phyloP scores from a whole-genome alignment of 176 grass and related monocot genomes.

The Lolium rigidum region DNA sequence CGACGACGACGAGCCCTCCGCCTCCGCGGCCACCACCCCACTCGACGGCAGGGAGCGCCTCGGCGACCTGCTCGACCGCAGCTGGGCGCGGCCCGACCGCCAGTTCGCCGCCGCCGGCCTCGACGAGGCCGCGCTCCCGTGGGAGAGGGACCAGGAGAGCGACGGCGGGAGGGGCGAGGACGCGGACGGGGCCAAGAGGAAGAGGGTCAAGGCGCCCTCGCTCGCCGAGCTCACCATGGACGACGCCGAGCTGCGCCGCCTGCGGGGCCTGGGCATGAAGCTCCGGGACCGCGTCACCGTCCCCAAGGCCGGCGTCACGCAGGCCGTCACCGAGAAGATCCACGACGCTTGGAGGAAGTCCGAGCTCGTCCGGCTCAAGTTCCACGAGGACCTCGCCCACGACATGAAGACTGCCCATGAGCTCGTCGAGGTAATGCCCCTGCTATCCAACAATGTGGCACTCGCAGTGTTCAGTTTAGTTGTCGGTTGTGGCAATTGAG shows the following conservation, averaged over 20 bases:
- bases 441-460: constrained; percentile 7
- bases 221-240: constrained; percentile 92
- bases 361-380: constrained; percentile 89
- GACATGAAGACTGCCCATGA: constrained; percentile 95
- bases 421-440: constrained; percentile 79
- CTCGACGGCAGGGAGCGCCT: constrained; percentile 69
- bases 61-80: constrained; percentile 77
- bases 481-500: background rate
- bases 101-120: constrained; percentile 27
- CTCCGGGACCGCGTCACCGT: constrained; percentile 86
- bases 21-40: constrained; percentile 24
- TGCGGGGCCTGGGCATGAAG: constrained; percentile 67
- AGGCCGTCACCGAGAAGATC: constrained; percentile 78
- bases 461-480: background rate
- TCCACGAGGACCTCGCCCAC: constrained; percentile 84
- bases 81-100: constrained; percentile 81
- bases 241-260: constrained; percentile 78
- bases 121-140: constrained; percentile 67
- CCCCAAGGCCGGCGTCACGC: constrained; percentile 91
- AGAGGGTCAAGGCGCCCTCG: constrained; percentile 71
- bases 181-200: constrained; percentile 50
- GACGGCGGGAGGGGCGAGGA: constrained; percentile 10
- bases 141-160: constrained; percentile 64
- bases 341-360: constrained; percentile 97
- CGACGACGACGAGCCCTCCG: constrained; percentile 67